Evolutionary conservation across 2,329 filamentous ascomycete genomes (phyloP).

Genomic region (Fusarium mexicanum): DNA sequence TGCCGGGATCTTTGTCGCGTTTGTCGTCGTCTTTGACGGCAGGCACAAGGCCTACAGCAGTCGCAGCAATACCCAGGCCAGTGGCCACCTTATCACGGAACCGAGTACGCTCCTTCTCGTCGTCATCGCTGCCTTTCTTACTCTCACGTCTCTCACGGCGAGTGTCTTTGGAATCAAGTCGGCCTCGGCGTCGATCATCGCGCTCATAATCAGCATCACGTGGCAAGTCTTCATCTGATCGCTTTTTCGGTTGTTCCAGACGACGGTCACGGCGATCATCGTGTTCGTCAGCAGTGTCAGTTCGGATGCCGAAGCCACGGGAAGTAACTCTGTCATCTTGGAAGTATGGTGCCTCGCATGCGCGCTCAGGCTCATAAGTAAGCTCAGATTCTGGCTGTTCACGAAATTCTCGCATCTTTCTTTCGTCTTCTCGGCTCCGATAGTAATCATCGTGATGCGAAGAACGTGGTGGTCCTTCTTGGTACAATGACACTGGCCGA

Average conservation of each 20-base stretch:
- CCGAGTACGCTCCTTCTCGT: conserved; percentile 54
- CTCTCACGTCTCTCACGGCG: conserved; percentile 46
- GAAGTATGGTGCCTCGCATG: conserved; percentile 48
- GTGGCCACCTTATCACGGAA: conserved; percentile 59
- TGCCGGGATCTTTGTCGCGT: conserved; percentile 46
- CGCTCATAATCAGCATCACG: conserved; percentile 44
- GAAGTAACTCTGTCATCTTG: conserved; percentile 57
- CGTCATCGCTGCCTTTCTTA: conserved; percentile 46
- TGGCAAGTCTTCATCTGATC: conserved; percentile 45
- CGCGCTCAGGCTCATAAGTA: conserved; percentile 39
- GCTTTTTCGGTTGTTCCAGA: conserved; percentile 44
- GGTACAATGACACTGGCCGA: conserved; percentile 63
- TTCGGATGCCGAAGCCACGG: conserved; percentile 64
- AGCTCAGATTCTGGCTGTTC: conserved; percentile 52
- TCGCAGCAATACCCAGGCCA: conserved; percentile 60
- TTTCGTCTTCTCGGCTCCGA: conserved; percentile 60
- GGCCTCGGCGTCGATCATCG: conserved; percentile 43
- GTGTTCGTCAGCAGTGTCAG: conserved; percentile 49
- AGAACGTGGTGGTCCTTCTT: conserved; percentile 58
- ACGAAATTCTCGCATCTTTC: conserved; percentile 53
- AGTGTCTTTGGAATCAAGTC: conserved; percentile 40
- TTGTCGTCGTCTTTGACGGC: conserved; percentile 52
- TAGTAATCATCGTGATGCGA: conserved; percentile 60
- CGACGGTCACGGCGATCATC: conserved; percentile 57
- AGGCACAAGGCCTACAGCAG: conserved; percentile 56